Conservation (phyloP, 176 grass and related monocot genomes). For the Luzula sylvatica region DNA sequence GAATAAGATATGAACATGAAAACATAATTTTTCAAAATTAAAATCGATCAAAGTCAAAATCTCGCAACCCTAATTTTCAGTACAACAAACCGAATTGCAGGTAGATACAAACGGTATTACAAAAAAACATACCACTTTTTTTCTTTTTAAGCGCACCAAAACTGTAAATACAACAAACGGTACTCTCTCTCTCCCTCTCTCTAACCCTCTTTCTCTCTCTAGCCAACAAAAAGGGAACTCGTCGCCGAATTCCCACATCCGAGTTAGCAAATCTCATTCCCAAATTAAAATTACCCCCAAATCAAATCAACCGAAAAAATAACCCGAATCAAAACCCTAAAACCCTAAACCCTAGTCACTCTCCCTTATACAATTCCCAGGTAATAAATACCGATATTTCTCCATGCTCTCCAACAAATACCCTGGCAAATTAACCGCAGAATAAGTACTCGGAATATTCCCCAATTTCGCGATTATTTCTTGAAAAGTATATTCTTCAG, state of each 20-base stretch:
- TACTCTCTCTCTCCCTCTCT: constrained; percentile 10
- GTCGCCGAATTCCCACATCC: neutral
- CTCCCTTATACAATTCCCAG: constrained; percentile 56
- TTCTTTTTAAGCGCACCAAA: constrained; percentile 10
- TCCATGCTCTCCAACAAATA: constrained; percentile 54
- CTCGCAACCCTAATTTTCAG: constrained; percentile 15
- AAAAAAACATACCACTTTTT: constrained; percentile 13
- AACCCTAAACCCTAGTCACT: constrained; percentile 35
- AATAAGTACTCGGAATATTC: constrained; percentile 62
- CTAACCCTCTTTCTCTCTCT: constrained; percentile 2
- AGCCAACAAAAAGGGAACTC: neutral
- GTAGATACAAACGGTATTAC: constrained; percentile 10
- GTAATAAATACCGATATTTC: constrained; percentile 68
- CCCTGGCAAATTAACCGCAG: constrained; percentile 61
- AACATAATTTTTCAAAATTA: neutral
- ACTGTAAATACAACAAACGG: neutral
- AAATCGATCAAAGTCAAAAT: constrained; percentile 11
- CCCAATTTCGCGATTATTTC: constrained; percentile 83
- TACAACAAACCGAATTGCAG: neutral
- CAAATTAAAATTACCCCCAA: too few relatives aligned
- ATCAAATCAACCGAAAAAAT: constrained; percentile 19
- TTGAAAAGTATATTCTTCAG: constrained; percentile 85
- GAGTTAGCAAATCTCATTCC: constrained; percentile 20
- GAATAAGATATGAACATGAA: constrained; percentile 17
- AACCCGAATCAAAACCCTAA: constrained; percentile 11